These are phyloP conservation scores for Penicillium salamii DNA, from an alignment of 495 filamentous ascomycete genomes.

Conservation along the genomic window DNA sequence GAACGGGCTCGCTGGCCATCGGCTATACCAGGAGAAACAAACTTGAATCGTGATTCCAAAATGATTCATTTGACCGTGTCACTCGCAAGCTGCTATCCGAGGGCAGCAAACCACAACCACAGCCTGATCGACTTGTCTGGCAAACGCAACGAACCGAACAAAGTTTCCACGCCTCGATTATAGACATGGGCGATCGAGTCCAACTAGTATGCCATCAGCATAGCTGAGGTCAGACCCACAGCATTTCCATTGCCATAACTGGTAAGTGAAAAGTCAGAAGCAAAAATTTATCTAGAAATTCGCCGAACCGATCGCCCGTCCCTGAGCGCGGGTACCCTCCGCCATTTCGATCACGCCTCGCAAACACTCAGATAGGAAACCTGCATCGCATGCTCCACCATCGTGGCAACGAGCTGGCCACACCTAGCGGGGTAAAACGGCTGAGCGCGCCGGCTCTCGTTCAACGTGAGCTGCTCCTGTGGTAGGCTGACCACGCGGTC, in stretches of 20 bases:
- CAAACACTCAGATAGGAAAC: conserved; percentile 60
- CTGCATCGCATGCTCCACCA: conserved; percentile 73
- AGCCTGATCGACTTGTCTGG: conserved; percentile 55
- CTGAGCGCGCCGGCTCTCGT: conserved; percentile 77
- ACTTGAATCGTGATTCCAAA: neutral
- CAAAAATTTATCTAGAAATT: no score
- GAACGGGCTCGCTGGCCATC: conserved; percentile 39
- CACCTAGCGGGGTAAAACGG: conserved; percentile 51
- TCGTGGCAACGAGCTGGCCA: conserved; percentile 65
- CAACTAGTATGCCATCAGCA: conserved; percentile 10
- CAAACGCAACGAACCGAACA: conserved; percentile 39
- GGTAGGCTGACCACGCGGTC: conserved; percentile 20
- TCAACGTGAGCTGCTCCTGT: conserved; percentile 70
- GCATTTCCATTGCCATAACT: no score
- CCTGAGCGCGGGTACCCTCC: conserved; percentile 8
- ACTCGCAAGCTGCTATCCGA: conserved; percentile 22
- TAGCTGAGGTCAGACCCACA: conserved; percentile 7
- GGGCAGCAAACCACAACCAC: conserved; percentile 52
- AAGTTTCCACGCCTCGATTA: conserved; percentile 19
- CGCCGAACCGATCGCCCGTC: neutral
- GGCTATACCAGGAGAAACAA: neutral
- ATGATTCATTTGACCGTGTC: conserved; percentile 7
- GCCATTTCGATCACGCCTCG: conserved; percentile 21
- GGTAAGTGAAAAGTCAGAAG: no score
- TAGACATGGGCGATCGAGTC: neutral